phyloP scores from a whole-genome alignment of 805 yeast genomes.

The Metschnikowia borealis region DNA sequence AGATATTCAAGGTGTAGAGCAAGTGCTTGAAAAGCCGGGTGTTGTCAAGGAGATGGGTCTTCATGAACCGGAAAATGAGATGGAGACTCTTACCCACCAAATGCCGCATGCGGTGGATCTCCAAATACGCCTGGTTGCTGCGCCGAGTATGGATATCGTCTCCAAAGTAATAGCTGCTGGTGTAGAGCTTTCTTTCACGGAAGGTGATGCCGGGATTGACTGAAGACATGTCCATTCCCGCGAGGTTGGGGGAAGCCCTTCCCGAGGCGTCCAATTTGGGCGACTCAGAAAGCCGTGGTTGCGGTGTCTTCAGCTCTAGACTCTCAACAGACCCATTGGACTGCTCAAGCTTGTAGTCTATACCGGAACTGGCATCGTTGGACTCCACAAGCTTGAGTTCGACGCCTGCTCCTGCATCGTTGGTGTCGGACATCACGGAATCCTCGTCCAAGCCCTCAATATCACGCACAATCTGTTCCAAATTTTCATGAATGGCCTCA shows the following conservation, averaged over 20 bases:
- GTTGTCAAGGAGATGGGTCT: conserved; percentile 54
- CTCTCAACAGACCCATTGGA: not conserved
- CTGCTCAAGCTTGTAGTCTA: no score
- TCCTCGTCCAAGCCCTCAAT: conserved; percentile 19
- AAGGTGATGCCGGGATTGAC: conserved; percentile 54
- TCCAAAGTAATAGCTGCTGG: conserved; percentile 63
- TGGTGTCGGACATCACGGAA: not conserved
- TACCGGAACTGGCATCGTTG: no score
- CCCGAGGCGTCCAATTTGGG: conserved; percentile 31
- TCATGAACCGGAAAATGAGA: conserved; percentile 45
- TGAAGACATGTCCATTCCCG: conserved; percentile 40
- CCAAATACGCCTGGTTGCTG: conserved; percentile 27
- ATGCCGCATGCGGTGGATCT: conserved; percentile 58
- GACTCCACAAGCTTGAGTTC: not conserved
- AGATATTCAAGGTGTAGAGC: conserved; percentile 62
- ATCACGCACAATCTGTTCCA: conserved; percentile 32
- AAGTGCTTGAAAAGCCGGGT: conserved; percentile 58
- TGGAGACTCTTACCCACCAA: conserved; percentile 64
- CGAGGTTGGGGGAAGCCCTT: conserved; percentile 45
- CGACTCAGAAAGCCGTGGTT: conserved; percentile 6
- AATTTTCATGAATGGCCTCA: conserved; percentile 31
- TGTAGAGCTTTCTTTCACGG: conserved; percentile 59
- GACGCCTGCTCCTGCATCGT: conserved; percentile 2
- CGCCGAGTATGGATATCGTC: conserved; percentile 44
- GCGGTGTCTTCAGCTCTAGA: not conserved